Evolutionary conservation across 2,329 filamentous ascomycete species (phyloP).

Genomic region (Ascochyta clinopodiicola): DNA sequence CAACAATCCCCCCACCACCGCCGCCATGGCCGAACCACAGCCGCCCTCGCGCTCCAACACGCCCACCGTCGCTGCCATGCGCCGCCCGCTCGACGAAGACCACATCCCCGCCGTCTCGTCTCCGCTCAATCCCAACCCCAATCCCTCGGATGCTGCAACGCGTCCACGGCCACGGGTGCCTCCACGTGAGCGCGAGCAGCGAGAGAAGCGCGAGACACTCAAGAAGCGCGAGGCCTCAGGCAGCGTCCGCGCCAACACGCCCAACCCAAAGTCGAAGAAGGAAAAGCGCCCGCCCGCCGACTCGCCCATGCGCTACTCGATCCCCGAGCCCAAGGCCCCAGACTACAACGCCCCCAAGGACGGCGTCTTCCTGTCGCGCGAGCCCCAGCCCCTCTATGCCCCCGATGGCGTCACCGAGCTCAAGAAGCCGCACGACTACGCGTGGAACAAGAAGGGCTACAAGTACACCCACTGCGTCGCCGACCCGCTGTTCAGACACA

Average conservation of each 20-base stretch:
- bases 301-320: constrained; percentile 59
- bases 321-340: constrained; percentile 54
- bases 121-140: constrained; percentile 70
- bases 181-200: constrained; percentile 51
- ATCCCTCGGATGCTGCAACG: constrained; percentile 45
- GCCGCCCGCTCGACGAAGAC: constrained; percentile 71
- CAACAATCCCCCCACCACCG: background rate
- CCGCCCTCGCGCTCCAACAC: constrained; percentile 46
- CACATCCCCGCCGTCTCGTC: constrained; percentile 75
- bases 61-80: constrained; percentile 59
- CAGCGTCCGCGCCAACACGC: constrained; percentile 47
- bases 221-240: constrained; percentile 60
- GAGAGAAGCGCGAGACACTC: constrained; percentile 60
- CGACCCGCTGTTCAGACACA: constrained; percentile 84
- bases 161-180: constrained; percentile 53
- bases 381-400: constrained; percentile 53
- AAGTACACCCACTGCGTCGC: constrained; percentile 91
- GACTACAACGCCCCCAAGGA: constrained; percentile 60
- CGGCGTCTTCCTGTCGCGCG: constrained; percentile 55
- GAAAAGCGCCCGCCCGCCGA: constrained; percentile 45
- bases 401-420: constrained; percentile 53
- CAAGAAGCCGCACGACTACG: constrained; percentile 59
- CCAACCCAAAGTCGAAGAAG: constrained; percentile 51
- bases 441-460: constrained; percentile 74
- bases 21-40: constrained; percentile 45